Evolutionary conservation across 306 rosid genomes (phyloP), one percentile per base, ranked within the genome.

Genomic region (Luffa acutangula): DNA sequence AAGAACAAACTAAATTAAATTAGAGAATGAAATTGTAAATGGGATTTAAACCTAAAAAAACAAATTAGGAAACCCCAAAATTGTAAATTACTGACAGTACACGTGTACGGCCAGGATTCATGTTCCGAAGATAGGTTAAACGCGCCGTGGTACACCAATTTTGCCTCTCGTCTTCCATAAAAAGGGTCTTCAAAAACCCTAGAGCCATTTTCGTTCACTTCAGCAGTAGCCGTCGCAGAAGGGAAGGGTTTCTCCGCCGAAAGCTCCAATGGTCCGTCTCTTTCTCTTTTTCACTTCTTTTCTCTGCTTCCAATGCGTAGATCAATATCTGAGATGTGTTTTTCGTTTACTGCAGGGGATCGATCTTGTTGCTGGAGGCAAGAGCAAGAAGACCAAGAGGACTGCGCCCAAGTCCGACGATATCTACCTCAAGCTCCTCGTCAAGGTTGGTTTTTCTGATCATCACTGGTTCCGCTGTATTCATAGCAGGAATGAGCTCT

Each of bases 281-380:
- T 39, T 33, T 8, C 69, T 76, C 14, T 20, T 7, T 57, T 34
- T 14, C 39, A 5, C 7, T 20, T 5, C 0, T 0, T 20, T n/a
- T 20, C 34, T 57, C 53, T 39, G n/a, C 5, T 0, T 36, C 2
- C 62, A 74, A 31, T 34, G 62, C 46, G 25, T 42, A 41, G 15
- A 33, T 75, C 78, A 36, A 52, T 77, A 21, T 77, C 41, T 77
- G 2, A 56, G 20, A n/a, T 21, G 11, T 1, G 15, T 56, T 58
- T 76, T 56, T 20, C 7, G 6, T 56, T 41, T 12, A 7, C n/a
- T 10, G 3, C 91, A 88, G 97, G 94, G 97, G 15, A 91, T 91
- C 78, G 97, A 91, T 86, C 85, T 91, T 84, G 88, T 89, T 76
- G 97, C 97, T 43, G 97, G 97, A 57, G 97, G 97, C 31, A 89